Evolutionary conservation across 495 filamentous ascomycete genomes (phyloP).

Genomic region (Hypomontagnella monticulosa): DNA sequence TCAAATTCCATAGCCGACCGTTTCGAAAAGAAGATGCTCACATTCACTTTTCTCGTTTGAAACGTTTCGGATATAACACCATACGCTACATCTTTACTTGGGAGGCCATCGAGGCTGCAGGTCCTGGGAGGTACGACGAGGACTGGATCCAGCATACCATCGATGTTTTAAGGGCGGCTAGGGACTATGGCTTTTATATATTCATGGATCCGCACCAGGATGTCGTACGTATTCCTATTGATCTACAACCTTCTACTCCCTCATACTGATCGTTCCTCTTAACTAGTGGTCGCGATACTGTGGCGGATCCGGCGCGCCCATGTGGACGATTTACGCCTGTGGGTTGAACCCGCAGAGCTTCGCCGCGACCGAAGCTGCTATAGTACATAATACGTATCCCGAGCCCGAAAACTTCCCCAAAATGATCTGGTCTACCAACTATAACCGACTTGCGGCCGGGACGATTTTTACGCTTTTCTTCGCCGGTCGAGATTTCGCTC

Average conservation of each 20-base stretch:
- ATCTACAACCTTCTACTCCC: neutral
- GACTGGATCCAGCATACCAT: slow-evolving; percentile 94
- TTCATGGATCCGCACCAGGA: slow-evolving; percentile 99
- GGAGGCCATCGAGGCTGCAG: slow-evolving; percentile 97
- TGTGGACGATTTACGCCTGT: slow-evolving; percentile 97
- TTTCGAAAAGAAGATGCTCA: slow-evolving; percentile 86
- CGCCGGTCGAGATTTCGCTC: slow-evolving; percentile 90
- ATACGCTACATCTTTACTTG: slow-evolving; percentile 97
- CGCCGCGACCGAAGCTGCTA: slow-evolving; percentile 85
- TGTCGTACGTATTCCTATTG: slow-evolving; percentile 68
- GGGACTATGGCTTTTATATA: slow-evolving; percentile 89
- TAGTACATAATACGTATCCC: slow-evolving; percentile 95
- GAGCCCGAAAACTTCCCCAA: slow-evolving; percentile 89
- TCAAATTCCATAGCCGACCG: slow-evolving; percentile 87
- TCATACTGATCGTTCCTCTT: slow-evolving; percentile 33
- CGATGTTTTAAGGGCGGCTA: slow-evolving; percentile 80
- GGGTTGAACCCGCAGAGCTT: slow-evolving; percentile 88
- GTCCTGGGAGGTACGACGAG: slow-evolving; percentile 94
- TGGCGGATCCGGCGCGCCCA: slow-evolving; percentile 93
- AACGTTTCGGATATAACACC: slow-evolving; percentile 91
- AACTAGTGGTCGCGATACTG: slow-evolving; percentile 89
- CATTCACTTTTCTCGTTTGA: slow-evolving; percentile 85
- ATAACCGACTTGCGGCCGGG: slow-evolving; percentile 84
- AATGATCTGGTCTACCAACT: slow-evolving; percentile 99
- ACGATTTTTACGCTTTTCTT: slow-evolving; percentile 97